Conservation (phyloP, 2,329 filamentous ascomycete genomes). For the Trichophyton schoenleinii region DNA sequence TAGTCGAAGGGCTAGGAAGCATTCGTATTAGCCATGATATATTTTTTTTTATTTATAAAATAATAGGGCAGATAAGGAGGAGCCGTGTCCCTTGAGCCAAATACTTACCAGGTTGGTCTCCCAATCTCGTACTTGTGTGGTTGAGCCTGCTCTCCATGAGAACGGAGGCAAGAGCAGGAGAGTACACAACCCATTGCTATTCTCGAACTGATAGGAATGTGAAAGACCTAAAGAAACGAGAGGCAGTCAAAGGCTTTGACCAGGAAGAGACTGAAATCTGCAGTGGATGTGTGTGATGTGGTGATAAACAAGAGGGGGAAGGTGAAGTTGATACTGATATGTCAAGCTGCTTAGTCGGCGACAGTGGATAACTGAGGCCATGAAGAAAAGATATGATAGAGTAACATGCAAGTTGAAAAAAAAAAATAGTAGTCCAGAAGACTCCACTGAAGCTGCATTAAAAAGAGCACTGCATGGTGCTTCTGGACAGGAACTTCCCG, state of each 20-base stretch:
- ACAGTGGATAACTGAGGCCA: neutral
- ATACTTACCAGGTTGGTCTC: slow-evolving; percentile 1
- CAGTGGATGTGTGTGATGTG: neutral
- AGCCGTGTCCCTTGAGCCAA: neutral
- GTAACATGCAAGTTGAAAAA: neutral
- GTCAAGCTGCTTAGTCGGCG: neutral
- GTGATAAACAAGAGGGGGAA: neutral
- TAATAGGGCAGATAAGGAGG: neutral
- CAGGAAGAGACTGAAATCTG: neutral
- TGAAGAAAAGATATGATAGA: neutral
- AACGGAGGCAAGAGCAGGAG: slow-evolving; percentile 2
- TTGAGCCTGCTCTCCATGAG: neutral
- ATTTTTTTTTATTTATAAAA: neutral
- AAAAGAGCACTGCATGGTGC: neutral
- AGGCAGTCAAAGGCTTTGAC: neutral
- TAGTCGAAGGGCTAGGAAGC: slow-evolving; percentile 4
- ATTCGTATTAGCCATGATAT: neutral
- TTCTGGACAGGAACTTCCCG: neutral
- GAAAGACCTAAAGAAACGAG: neutral
- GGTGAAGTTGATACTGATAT: neutral
- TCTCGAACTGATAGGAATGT: neutral
- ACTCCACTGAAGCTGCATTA: neutral
- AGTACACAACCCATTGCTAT: slow-evolving; percentile 4
- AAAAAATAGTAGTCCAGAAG: neutral
- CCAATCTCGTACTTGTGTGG: slow-evolving; percentile 2